These are phyloP conservation scores for Colletotrichum caudatum DNA, from an alignment of 2,329 filamentous ascomycete species.

Conservation along the genomic window DNA sequence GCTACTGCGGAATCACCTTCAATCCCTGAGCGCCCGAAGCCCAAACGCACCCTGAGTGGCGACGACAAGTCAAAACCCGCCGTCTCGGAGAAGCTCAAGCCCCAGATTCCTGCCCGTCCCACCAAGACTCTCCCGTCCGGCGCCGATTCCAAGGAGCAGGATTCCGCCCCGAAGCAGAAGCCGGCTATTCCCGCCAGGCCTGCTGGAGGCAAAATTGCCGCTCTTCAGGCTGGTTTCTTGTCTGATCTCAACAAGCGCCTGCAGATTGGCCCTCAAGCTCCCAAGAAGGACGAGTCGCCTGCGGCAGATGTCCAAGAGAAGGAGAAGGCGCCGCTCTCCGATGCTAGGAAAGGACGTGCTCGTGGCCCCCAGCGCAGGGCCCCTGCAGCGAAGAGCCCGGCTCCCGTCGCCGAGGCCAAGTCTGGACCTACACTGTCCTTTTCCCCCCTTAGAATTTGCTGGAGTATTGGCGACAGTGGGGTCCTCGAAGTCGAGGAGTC, in stretches of 20 bases:
- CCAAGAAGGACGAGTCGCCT: slow-evolving; percentile 60
- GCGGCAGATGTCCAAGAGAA: slow-evolving; percentile 40
- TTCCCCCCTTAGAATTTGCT: slow-evolving; percentile 61
- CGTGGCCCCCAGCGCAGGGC: slow-evolving; percentile 86
- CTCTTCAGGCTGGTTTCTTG: slow-evolving; percentile 91
- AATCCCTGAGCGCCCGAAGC: slow-evolving; percentile 67
- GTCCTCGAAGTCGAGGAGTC: slow-evolving; percentile 55
- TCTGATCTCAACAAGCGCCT: slow-evolving; percentile 92
- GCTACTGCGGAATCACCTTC: slow-evolving; percentile 55
- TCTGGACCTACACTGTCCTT: slow-evolving; percentile 58
- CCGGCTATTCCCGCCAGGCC: slow-evolving; percentile 85
- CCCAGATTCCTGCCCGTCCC: slow-evolving; percentile 71
- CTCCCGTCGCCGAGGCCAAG: slow-evolving; percentile 49
- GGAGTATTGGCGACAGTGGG: slow-evolving; percentile 65
- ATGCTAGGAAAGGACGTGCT: slow-evolving; percentile 91
- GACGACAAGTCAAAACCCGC: slow-evolving; percentile 56
- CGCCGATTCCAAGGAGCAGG: slow-evolving; percentile 58
- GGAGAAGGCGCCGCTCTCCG: slow-evolving; percentile 81
- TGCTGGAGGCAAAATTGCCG: slow-evolving; percentile 86
- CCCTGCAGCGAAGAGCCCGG: slow-evolving; percentile 62
- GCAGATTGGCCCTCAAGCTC: slow-evolving; percentile 83
- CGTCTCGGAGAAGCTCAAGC: slow-evolving; percentile 68
- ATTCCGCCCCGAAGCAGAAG: slow-evolving; percentile 75
- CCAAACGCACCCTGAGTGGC: slow-evolving; percentile 56
- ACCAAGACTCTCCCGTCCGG: slow-evolving; percentile 60